Evolutionary conservation across 2,329 filamentous ascomycete species (phyloP).

Genomic region (Onygenales sp.): DNA sequence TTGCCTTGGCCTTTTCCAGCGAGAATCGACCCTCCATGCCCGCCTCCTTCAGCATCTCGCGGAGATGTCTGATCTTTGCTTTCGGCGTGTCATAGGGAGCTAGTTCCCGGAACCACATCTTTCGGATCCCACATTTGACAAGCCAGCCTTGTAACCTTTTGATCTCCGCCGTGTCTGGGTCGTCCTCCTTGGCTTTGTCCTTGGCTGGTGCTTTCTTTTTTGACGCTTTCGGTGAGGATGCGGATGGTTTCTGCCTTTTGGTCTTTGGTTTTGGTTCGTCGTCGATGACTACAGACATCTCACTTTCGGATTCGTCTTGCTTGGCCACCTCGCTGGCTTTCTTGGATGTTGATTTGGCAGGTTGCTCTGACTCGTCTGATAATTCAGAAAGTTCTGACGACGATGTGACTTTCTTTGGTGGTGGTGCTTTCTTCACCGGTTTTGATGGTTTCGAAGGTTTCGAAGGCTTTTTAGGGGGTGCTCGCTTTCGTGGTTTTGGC

Average conservation of each 20-base stretch:
- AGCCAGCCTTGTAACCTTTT: conserved; percentile 82
- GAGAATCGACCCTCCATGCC: conserved; percentile 90
- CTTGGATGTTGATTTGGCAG: conserved; percentile 7
- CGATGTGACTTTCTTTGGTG: conserved; percentile 2
- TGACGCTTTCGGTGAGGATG: conserved; percentile 18
- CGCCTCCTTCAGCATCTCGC: conserved; percentile 63
- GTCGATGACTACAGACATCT: conserved; percentile 69
- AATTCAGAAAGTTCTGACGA: conserved; percentile 8
- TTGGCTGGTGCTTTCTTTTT: conserved; percentile 30
- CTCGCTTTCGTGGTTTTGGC: conserved; percentile 8
- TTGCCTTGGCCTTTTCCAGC: conserved; percentile 70
- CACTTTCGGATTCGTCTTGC: conserved; percentile 48
- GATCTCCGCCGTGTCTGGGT: conserved; percentile 66
- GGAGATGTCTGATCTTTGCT: conserved; percentile 76
- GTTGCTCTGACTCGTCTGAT: conserved; percentile 5
- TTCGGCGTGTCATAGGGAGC: conserved; percentile 63
- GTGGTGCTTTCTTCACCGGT: not conserved
- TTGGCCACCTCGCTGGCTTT: conserved; percentile 23
- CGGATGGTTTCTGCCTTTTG: conserved; percentile 15
- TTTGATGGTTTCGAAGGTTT: conserved; percentile 8
- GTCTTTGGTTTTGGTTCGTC: conserved; percentile 48
- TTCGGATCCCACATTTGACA: conserved; percentile 81
- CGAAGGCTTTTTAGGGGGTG: not conserved
- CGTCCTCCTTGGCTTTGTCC: conserved; percentile 32
- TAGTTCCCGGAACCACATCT: conserved; percentile 82